Percentiles rank a stretch among this genome's conserved stretches.
phyloP scores from a whole-genome alignment of 108 stramenopile species.

The Thalassiosira profunda region DNA sequence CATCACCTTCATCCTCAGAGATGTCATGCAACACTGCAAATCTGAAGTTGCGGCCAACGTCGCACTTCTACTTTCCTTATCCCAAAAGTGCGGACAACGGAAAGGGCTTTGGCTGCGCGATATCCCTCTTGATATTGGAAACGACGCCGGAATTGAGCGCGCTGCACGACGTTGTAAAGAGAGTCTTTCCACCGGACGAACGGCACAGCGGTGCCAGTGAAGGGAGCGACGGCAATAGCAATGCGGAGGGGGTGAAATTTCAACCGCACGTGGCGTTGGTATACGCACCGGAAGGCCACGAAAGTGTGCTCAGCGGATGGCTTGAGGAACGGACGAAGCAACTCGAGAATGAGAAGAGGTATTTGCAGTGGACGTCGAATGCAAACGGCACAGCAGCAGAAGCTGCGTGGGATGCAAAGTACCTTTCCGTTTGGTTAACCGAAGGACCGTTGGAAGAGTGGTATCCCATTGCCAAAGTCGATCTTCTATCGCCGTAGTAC shows the following conservation, averaged over 20 bases:
- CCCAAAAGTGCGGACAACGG: constrained; percentile 48
- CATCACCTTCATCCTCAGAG: background rate
- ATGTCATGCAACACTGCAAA: background rate
- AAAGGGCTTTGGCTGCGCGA: constrained; percentile 50
- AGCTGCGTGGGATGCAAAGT: constrained; percentile 28
- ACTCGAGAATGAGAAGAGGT: constrained; percentile 5
- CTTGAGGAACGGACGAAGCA: constrained; percentile 23
- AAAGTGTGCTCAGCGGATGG: constrained; percentile 8
- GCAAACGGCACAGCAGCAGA: background rate
- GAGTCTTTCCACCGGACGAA: constrained; percentile 48
- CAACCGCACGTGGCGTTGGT: constrained; percentile 50
- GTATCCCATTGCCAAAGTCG: constrained; percentile 33
- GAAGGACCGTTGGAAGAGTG: constrained; percentile 44
- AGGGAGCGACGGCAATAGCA: background rate
- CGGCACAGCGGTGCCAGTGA: constrained; percentile 18
- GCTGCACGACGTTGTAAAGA: constrained; percentile 31
- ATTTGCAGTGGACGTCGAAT: constrained; percentile 4
- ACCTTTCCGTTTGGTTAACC: constrained; percentile 45
- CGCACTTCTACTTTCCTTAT: constrained; percentile 50
- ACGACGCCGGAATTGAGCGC: constrained; percentile 9
- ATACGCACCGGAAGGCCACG: constrained; percentile 47
- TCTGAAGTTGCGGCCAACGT: constrained; percentile 22
- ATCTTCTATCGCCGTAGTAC: too few relatives aligned
- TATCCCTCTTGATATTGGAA: constrained; percentile 32
- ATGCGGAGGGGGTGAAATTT: constrained; percentile 8